Base-by-base conservation (phyloP, 768 basidiomycete genomes). In the Dentipellis fragilis region DNA sequence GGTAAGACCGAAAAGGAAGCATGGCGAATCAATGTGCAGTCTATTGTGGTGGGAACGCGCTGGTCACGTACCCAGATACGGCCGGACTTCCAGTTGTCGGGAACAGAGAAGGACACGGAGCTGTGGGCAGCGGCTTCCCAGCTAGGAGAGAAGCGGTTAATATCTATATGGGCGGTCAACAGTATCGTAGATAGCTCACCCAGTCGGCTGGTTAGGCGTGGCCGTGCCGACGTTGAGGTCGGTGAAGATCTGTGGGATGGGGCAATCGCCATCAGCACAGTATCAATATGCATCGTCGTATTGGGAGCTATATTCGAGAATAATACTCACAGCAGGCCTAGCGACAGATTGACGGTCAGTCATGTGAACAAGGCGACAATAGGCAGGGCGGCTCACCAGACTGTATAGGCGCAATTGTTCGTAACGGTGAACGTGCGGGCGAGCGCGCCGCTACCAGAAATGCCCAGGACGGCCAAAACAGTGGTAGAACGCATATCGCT, bases 351-450 rank as follows among this genome's bases (percentile, higher is more conserved):
- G 42, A 16, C n/a, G 0, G n/a, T 10, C 42, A 16, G 42, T 3
- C 6, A 19, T 45, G 17, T 45, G n/a, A 19, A 2, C 1, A n/a
- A 17, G 16, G 42, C 19, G n/a, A n/a, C 6, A n/a, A 45, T 4
- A 23, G 14, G 38, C 38, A 48, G 52, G 17, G 9, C n/a, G 19
- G 54, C 72, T 54, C 62, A 84, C 85, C 85, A 86, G 57, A 86
- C 75, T 3, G 83, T 86, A 68, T 83, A 86, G 0, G 82, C 76
- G 62, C 85, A 86, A 2, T 68, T 73, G 68, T 86, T 87, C 63
- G 73, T 72, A 22, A 81, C 77, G 0, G 77, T 81, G 59, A 87
- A 75, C 23, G 78, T 83, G 36, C 84, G 77, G 45, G 75, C 80
- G n/a, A 71, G 66, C 40, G 71, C 69, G 4, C 14, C n/a, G 7